These are phyloP conservation scores for Tetraselmis chui DNA, from an alignment of 139 green algal species.

Conservation along the genomic window DNA sequence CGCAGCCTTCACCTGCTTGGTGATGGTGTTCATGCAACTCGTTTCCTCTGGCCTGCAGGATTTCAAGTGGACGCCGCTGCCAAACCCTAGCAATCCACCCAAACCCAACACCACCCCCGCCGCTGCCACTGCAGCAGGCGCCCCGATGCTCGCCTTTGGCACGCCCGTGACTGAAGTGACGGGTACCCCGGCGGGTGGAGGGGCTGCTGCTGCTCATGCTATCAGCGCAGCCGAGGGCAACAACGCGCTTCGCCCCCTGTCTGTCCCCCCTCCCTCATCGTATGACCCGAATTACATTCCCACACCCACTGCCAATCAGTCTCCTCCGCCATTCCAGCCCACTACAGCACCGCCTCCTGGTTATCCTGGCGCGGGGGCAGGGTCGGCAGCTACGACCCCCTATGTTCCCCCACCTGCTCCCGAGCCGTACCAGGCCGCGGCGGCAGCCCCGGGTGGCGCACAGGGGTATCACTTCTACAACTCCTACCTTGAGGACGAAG, in stretches of 20 bases:
- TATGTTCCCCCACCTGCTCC: not conserved
- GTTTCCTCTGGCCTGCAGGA: not conserved
- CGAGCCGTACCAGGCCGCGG: not conserved
- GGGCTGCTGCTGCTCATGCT: not conserved
- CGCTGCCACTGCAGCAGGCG: not conserved
- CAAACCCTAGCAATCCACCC: not conserved
- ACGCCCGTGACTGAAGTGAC: not conserved
- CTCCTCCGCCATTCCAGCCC: not conserved
- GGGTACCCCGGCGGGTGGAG: not conserved
- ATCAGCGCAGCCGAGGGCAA: not conserved
- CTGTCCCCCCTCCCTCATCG: not conserved
- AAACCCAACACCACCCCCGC: not conserved
- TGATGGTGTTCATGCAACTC: no score
- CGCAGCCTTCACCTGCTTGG: no score
- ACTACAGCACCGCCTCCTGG: not conserved
- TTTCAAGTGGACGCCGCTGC: not conserved
- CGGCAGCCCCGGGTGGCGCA: no score
- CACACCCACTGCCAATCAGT: not conserved
- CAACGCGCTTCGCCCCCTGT: not conserved
- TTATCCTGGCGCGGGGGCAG: not conserved
- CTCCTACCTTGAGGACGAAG: not conserved
- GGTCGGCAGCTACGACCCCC: not conserved
- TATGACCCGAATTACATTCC: not conserved
- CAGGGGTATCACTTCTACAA: not conserved
- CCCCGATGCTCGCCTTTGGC: not conserved